Base-by-base conservation (phyloP, 208 protist genomes). In the Trypanosomatidae sp. region DNA sequence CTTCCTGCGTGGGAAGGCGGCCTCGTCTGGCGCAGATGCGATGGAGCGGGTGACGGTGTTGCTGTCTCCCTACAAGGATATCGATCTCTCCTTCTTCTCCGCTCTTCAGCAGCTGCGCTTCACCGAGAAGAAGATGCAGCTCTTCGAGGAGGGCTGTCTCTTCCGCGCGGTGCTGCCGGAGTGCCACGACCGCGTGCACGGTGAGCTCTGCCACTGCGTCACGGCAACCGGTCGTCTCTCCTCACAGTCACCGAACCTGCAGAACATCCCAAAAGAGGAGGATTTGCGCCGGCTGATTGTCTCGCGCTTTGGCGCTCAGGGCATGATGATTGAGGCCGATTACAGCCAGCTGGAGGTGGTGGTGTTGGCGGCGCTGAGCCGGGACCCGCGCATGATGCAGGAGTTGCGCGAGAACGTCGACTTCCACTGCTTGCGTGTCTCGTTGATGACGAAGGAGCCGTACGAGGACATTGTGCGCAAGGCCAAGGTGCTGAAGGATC, bases 271-370 rank as follows among this genome's bases (percentile, higher is more conserved):
- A 7, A 84, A 82, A 50, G 90, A 96, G 71, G 87, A 94, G 76
- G 91, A 95, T 60, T 78, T 97, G 66, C 84, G 93, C 22, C 81
- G 84, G 13, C 81, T 95, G 7, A 86, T 97, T 28, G 81, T 91
- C 8, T 96, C 91, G 41, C 93, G 93, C 50, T 97, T 97, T 69
- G 91, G 93, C 30, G 66, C 65, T 15, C 70, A 85, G 44, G 93
- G 93, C 3, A 86, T 85, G 62, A 96, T 97, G 90, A 91, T 97
- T 65, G 93, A 97, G 74, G 91, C 91, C 13, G 93, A 97, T 74
- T 97, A 97, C 82, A 91, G 86, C 62, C 91, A 96, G 82, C 81
- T 97, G 47, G 93, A 97, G 81, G 91, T 97, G 60, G 90, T 95
- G 7, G 91, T 95, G 58, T 82, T 97, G n/a, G 93, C 93, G 19